A percentile compares a stretch with the other conserved stretches of the same genome.
These are phyloP conservation scores for Penicillium hesseltinei DNA, from an alignment of 2,329 filamentous ascomycete species.

Conservation along the genomic window DNA sequence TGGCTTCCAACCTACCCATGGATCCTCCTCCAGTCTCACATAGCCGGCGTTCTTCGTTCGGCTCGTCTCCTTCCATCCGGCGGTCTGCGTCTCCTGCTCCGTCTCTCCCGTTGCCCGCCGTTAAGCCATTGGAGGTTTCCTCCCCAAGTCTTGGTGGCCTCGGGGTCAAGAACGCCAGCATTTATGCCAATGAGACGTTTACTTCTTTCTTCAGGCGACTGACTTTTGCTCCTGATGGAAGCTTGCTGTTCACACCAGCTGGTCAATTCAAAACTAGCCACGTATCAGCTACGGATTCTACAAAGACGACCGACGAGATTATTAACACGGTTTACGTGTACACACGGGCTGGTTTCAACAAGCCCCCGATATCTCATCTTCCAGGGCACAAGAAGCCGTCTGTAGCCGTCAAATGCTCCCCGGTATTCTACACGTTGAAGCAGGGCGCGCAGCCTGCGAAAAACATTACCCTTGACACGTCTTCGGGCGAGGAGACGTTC, in stretches of 20 bases:
- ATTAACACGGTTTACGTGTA: constrained; percentile 99
- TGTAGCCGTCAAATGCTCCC: constrained; percentile 91
- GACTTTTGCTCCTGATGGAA: constrained; percentile 93
- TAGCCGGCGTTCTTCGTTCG: constrained; percentile 91
- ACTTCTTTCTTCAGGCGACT: constrained; percentile 95
- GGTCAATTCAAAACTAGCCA: constrained; percentile 89
- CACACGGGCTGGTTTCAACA: constrained; percentile 92
- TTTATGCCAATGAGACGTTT: constrained; percentile 95
- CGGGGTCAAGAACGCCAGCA: constrained; percentile 76
- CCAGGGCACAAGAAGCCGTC: constrained; percentile 98
- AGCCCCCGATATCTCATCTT: constrained; percentile 89
- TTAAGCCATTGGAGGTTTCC: constrained; percentile 89
- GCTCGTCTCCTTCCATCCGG: constrained; percentile 70
- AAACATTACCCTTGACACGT: constrained; percentile 92
- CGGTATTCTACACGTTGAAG: constrained; percentile 79
- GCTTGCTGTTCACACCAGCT: constrained; percentile 86
- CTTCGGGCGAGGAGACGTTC: constrained; percentile 80
- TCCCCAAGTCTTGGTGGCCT: constrained; percentile 66
- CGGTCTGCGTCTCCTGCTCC: constrained; percentile 91
- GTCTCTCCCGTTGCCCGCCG: constrained; percentile 87
- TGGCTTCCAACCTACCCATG: constrained; percentile 87
- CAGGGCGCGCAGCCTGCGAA: constrained; percentile 68
- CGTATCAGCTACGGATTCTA: constrained; percentile 61
- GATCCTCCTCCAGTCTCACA: constrained; percentile 91
- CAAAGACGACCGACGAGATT: constrained; percentile 76